Conservation (phyloP, 2,329 filamentous ascomycete species). For the Simplicillium sp. region DNA sequence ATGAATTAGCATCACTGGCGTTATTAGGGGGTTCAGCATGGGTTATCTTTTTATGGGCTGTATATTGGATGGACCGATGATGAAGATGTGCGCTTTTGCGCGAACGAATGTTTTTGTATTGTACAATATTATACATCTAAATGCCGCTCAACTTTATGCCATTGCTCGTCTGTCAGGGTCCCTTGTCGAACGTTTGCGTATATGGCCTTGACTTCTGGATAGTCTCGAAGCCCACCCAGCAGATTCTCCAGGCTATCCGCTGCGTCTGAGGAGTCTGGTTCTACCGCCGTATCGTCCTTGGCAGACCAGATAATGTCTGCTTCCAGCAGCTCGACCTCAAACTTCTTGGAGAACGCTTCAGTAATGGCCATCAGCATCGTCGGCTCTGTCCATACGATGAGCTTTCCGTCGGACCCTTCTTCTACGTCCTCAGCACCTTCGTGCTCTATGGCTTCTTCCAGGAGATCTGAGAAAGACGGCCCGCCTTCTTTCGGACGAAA, state of each 20-base stretch:
- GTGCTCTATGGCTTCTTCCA: constrained; percentile 70
- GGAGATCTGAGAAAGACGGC: constrained; percentile 59
- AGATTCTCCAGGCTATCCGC: constrained; percentile 51
- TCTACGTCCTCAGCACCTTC: constrained; percentile 71
- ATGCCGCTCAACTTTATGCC: constrained; percentile 42
- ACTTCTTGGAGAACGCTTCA: constrained; percentile 45
- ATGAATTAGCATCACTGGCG: no score
- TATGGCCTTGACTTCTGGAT: constrained; percentile 66
- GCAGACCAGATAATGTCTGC: constrained; percentile 79
- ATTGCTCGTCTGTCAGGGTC: constrained; percentile 39
- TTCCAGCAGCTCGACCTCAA: constrained; percentile 59
- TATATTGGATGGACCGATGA: neutral
- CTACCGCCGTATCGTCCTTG: constrained; percentile 68
- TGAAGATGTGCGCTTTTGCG: neutral
- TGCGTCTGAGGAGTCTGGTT: constrained; percentile 46
- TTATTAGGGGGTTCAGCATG: constrained; percentile 5
- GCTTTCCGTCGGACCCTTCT: constrained; percentile 54
- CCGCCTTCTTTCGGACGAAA: constrained; percentile 45
- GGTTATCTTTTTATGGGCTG: neutral
- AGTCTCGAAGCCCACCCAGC: constrained; percentile 51
- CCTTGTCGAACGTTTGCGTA: constrained; percentile 61
- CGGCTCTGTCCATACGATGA: constrained; percentile 47
- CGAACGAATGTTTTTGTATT: neutral
- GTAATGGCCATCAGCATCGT: constrained; percentile 21
- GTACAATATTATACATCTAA: constrained; percentile 30